phyloP scores from a whole-genome alignment of 371 early-diverging fungal species.

The Circinella minor region DNA sequence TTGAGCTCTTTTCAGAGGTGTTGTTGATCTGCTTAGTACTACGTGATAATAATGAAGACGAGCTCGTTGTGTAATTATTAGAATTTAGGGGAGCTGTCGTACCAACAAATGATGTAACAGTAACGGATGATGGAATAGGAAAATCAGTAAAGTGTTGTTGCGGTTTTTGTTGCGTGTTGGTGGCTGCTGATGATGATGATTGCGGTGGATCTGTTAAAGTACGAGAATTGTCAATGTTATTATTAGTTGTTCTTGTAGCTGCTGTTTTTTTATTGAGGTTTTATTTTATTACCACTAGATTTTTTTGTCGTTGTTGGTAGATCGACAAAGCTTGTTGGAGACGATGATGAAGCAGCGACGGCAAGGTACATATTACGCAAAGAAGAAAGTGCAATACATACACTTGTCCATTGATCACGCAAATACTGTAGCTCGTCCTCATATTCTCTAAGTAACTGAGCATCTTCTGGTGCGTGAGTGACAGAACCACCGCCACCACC shows the following conservation, averaged over 20 bases:
- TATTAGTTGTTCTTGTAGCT: neutral
- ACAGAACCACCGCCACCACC: too few relatives aligned
- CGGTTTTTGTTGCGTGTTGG: too few relatives aligned
- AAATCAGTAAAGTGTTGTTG: neutral
- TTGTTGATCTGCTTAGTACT: neutral
- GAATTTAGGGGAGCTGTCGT: neutral
- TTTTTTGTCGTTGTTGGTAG: neutral
- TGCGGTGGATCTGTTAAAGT: too few relatives aligned
- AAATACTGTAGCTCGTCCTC: slow-evolving; percentile 17
- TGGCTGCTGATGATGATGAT: too few relatives aligned
- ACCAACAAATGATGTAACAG: slow-evolving; percentile 2
- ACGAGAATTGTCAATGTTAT: too few relatives aligned
- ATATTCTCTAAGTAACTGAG: neutral
- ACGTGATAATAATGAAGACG: too few relatives aligned
- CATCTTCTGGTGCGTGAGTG: neutral
- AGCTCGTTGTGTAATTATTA: neutral
- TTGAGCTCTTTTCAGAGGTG: neutral
- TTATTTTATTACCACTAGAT: neutral
- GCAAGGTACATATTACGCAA: slow-evolving; percentile 15
- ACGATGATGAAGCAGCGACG: neutral
- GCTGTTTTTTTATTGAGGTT: neutral
- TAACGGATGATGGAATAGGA: slow-evolving; percentile 9
- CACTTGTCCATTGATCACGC: slow-evolving; percentile 19
- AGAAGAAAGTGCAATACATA: slow-evolving; percentile 19
- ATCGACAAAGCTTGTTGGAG: neutral